Evolutionary conservation across 306 rosid species (phyloP).

Genomic region (Casuarina equisetifolia): DNA sequence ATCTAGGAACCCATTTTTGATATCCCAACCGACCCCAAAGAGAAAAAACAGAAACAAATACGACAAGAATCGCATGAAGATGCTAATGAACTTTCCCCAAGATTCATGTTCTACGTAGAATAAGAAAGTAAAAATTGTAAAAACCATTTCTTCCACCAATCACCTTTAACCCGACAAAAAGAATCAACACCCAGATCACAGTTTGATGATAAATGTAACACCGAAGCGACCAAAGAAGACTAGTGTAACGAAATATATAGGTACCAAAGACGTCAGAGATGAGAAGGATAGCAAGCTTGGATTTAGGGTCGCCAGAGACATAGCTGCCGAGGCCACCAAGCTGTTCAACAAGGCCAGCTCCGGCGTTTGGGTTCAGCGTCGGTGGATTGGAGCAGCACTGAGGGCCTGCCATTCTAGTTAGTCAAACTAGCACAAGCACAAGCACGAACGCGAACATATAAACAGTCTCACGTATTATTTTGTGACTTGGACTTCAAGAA

Average conservation of each 20-base stretch:
- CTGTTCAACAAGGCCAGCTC: slow-evolving; percentile 56
- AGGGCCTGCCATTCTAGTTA: slow-evolving; percentile 48
- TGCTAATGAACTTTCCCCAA: background rate
- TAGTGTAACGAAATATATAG: background rate
- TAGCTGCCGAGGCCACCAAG: slow-evolving; percentile 45
- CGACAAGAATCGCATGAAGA: background rate
- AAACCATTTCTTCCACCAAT: background rate
- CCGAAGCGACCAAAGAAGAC: background rate
- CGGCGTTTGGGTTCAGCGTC: slow-evolving; percentile 43
- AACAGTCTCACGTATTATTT: no score
- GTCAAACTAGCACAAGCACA: no score
- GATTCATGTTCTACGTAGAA: no score
- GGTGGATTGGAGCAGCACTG: slow-evolving; percentile 77
- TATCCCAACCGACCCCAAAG: background rate
- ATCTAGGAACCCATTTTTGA: background rate
- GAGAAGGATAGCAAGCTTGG: slow-evolving; percentile 57
- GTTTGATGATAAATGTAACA: background rate
- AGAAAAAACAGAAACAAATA: background rate
- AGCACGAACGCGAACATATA: no score
- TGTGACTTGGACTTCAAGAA: no score
- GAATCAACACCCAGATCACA: background rate
- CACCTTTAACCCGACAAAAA: background rate
- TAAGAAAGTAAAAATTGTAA: no score
- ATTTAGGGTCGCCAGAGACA: slow-evolving; percentile 49
- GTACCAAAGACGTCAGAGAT: slow-evolving; percentile 56